These are phyloP conservation scores for Colletotrichum sp. DNA, from an alignment of 2,329 filamentous ascomycete species.

Conservation along the genomic window DNA sequence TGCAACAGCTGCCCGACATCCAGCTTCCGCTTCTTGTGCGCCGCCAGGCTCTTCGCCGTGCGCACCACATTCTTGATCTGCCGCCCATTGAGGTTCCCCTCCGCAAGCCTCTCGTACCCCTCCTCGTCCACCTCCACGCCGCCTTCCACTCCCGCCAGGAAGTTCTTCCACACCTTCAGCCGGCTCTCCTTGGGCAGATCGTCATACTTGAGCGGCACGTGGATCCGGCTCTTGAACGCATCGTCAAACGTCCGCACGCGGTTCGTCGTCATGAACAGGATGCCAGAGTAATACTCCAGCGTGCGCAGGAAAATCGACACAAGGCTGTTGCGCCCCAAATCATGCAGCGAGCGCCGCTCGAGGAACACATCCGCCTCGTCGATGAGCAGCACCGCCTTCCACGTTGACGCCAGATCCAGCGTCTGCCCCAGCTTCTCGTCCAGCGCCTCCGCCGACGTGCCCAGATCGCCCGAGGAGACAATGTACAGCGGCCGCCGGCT, in stretches of 20 bases:
- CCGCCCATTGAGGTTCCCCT: constrained; percentile 66
- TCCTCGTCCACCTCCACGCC: constrained; percentile 45
- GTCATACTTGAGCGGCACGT: constrained; percentile 83
- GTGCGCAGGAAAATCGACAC: constrained; percentile 70
- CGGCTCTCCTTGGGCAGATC: constrained; percentile 75
- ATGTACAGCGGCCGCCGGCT: constrained; percentile 54
- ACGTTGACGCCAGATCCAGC: constrained; percentile 81
- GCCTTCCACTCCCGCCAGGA: neutral
- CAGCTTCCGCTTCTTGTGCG: constrained; percentile 60
- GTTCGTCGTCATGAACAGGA: constrained; percentile 58
- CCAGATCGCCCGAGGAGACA: constrained; percentile 71
- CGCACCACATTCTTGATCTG: constrained; percentile 90
- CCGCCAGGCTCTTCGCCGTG: constrained; percentile 81
- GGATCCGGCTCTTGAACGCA: constrained; percentile 87
- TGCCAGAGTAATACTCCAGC: constrained; percentile 56
- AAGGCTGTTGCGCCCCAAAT: constrained; percentile 84
- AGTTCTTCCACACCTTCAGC: constrained; percentile 33
- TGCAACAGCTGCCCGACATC: constrained; percentile 72
- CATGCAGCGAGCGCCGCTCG: constrained; percentile 81
- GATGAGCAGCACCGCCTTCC: constrained; percentile 84
- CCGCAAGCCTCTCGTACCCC: constrained; percentile 64
- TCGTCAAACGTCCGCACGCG: constrained; percentile 78
- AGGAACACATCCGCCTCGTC: constrained; percentile 89
- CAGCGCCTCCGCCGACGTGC: constrained; percentile 67
- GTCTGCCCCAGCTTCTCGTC: constrained; percentile 79